Base-by-base conservation (phyloP, 129 eudicot species). In the Flaveria trinervia region DNA sequence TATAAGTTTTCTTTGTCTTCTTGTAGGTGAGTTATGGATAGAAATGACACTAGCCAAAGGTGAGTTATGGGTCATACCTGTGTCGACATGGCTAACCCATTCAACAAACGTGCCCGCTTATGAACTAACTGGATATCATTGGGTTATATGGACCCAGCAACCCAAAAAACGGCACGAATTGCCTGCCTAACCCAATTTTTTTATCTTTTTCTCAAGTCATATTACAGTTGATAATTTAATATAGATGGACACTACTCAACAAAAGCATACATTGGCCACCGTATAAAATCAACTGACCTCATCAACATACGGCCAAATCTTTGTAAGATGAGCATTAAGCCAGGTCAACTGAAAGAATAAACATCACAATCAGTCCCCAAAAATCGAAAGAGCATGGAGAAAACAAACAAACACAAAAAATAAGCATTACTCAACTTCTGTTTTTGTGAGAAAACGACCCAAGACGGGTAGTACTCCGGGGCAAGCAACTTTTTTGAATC, bases 261-360 rank as follows among this genome's bases (percentile, higher is more conserved):
- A 59, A 75, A 48, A 50, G 12, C 65, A 59, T 22, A 36, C 60
- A 49, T 10, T n/a, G 11, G 7, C 10, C 22, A 74, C 36, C 23
- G 16, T 49, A 52, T 39, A 54, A 43, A 69, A 46, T 45, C 76
- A 79, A 85, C 71, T 33, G 46, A 93, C 98, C 97, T 91, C 77
- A 49, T 93, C 74, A 71, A 91, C 96, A 79, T 82, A 91, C 30
- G 97, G 98, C 98, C 98, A 93, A 65, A 93, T 93, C 91, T 93
- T 93, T 14, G 87, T 85, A 43, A 93, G 96, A 71, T 93, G 87
- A 49, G 83, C 76, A 75, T 93, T 93, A 23, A 93, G 87, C 98
- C 98, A 93, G 17, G 71, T 85, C 92, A 93, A 84, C 98, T 93
- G 93, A 66, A 88, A 51, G 45, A 68, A 22, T 48, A 77, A 81